Evolutionary conservation across 306 rosid genomes (phyloP), one percentile per base, ranked within the genome.

Genomic region (Hippophae tibetana): DNA sequence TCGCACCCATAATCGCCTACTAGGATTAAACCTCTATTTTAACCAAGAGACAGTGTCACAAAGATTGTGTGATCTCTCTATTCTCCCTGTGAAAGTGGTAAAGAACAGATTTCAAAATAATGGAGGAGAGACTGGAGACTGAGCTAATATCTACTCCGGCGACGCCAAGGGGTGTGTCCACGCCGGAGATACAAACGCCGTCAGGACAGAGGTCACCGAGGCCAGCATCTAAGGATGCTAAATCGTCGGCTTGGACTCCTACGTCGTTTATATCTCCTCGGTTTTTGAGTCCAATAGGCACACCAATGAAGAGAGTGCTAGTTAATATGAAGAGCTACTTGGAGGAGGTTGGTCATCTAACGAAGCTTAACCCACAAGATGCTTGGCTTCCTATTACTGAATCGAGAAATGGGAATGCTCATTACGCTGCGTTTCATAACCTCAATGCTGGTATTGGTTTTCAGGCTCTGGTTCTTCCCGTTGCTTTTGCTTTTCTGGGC

Each of bases 381-480:
- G 96, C 99, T 3, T 92, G 99, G 99, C 99, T 92, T 76, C 99
- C 99, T n/a, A 92, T 92, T 48, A 92, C 99, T 0, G 99, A 92
- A 66, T 92, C 99, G 13, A 86, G 99, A 56, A 92, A 88, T 65
- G 99, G 99, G 43, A 92, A 92, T 66, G 95, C 99, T 72, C 96
- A 92, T 62, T 92, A 92, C 53, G 89, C 99, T 64, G 96, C 99
- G 8, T 92, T 92, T 67, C 99, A 92, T 57, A 92, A 92, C 74
- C 99, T 92, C 78, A 88, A 92, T 65, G 99, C 99, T 9, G 99
- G 99, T 6, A 84, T 92, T 69, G 99, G 99, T 1, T 92, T 92
- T 67, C 99, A 92, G 57, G 96, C 99, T 12, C 69, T 92, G 18
- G 60, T 92, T 74, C 82, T 92, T 79, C 99, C 99, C 0, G 96